Conservation (phyloP, 116 monocot genomes). For the Cymodocea nodosa region DNA sequence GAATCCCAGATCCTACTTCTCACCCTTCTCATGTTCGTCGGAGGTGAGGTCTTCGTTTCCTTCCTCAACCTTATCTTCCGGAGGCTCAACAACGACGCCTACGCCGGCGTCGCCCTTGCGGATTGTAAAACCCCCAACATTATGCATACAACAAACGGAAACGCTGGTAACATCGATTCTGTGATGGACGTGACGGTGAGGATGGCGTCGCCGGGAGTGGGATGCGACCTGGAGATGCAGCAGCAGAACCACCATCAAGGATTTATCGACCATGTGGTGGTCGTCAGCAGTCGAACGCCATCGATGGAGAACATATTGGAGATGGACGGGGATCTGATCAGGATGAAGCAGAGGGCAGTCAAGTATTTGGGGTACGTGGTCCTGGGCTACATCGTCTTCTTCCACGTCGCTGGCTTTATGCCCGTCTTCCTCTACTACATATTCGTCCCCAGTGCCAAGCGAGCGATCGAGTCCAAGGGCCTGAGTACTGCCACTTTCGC, state of each 20-base stretch:
- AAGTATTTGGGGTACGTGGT: not conserved
- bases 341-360: not conserved
- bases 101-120: not conserved
- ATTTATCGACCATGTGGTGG: too few species aligned
- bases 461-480: conserved; percentile 23
- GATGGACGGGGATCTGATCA: not conserved
- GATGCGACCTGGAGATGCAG: too few species aligned
- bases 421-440: conserved; percentile 3
- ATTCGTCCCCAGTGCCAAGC: not conserved
- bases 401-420: conserved; percentile 2
- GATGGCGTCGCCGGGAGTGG: too few species aligned
- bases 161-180: too few species aligned
- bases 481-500: conserved; percentile 25
- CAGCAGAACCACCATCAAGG: too few species aligned
- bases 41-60: conserved; percentile 46
- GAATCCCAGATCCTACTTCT: conserved; percentile 36
- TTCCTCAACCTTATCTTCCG: conserved; percentile 1
- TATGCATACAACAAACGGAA: not conserved
- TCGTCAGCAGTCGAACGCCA: not conserved
- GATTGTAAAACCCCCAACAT: not conserved
- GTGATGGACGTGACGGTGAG: too few species aligned
- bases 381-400: conserved; percentile 1
- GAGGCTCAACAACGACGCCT: not conserved
- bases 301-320: not conserved
- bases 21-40: conserved; percentile 43